phyloP scores from a whole-genome alignment of 345 rosid species.

The Physaria fendleri region DNA sequence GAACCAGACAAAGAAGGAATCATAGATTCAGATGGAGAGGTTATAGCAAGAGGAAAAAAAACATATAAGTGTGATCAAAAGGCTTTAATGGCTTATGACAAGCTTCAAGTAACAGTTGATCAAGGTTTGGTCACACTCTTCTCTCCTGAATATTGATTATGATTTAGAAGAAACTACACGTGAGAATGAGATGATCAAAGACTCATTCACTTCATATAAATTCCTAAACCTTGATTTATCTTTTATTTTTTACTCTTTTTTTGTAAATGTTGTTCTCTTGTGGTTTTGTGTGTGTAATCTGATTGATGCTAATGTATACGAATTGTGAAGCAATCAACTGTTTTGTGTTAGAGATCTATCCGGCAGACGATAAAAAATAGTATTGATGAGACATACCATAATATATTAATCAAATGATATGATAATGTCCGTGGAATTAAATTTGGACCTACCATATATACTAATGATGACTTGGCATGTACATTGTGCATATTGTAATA shows the following conservation, averaged over 20 bases:
- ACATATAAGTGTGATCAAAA: slow-evolving; percentile 45
- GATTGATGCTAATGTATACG: slow-evolving; percentile 8
- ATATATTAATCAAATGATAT: too few relatives aligned
- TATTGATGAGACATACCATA: too few relatives aligned
- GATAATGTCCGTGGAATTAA: background rate
- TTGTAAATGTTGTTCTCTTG: slow-evolving; percentile 9
- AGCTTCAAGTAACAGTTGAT: slow-evolving; percentile 58
- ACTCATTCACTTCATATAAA: background rate
- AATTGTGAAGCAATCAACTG: background rate
- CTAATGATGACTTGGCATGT: slow-evolving; percentile 27
- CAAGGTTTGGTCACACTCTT: slow-evolving; percentile 89
- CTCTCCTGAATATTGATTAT: slow-evolving; percentile 41
- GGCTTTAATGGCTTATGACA: slow-evolving; percentile 57
- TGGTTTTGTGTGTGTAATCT: slow-evolving; percentile 1
- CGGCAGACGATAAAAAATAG: too few relatives aligned
- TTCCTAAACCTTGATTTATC: background rate
- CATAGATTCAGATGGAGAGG: slow-evolving; percentile 93
- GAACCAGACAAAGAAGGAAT: slow-evolving; percentile 74
- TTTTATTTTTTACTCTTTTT: background rate
- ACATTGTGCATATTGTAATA: background rate
- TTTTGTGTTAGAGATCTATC: too few relatives aligned
- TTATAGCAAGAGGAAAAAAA: slow-evolving; percentile 68
- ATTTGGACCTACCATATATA: slow-evolving; percentile 25
- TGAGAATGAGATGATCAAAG: background rate
- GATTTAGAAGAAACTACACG: background rate